phyloP scores from a whole-genome alignment of 108 stramenopile genomes.

The Skeletonema costatum region DNA sequence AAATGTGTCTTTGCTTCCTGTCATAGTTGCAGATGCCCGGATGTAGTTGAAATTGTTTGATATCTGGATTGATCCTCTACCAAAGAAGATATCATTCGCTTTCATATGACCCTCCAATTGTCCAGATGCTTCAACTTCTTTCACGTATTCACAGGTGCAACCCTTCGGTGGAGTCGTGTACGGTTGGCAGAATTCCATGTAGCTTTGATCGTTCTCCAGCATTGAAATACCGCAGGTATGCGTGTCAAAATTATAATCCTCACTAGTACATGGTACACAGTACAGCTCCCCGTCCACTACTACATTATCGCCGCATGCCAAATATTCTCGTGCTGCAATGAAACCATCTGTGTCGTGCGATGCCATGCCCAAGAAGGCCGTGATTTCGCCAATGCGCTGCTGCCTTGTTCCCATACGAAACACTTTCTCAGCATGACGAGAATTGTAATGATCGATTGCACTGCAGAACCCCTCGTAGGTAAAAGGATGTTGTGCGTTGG shows the following conservation, averaged over 20 bases:
- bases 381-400: constrained; percentile 19
- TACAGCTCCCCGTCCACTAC: constrained; percentile 11
- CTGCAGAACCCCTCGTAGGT: constrained; percentile 33
- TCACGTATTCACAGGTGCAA: constrained; percentile 32
- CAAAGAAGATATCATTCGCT: constrained; percentile 32
- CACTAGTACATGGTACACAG: constrained; percentile 22
- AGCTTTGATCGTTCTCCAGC: constrained; percentile 32
- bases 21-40: constrained; percentile 33
- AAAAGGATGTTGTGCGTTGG: constrained; percentile 21
- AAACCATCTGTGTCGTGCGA: constrained; percentile 37
- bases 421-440: constrained; percentile 31
- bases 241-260: constrained; percentile 23
- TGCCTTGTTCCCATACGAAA: constrained; percentile 27
- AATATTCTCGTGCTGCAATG: constrained; percentile 18
- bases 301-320: constrained; percentile 33
- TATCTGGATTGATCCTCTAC: constrained; percentile 27
- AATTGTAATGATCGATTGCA: constrained; percentile 30
- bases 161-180: constrained; percentile 33
- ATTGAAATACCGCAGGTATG: constrained; percentile 29
- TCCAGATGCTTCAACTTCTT: constrained; percentile 34
- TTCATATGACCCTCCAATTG: constrained; percentile 27
- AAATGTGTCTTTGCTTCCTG: constrained; percentile 24
- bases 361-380: constrained; percentile 33
- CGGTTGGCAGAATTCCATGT: constrained; percentile 27
- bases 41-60: constrained; percentile 42